Base-by-base conservation (phyloP, 305 asterid genomes). In the Striga hermonthica region DNA sequence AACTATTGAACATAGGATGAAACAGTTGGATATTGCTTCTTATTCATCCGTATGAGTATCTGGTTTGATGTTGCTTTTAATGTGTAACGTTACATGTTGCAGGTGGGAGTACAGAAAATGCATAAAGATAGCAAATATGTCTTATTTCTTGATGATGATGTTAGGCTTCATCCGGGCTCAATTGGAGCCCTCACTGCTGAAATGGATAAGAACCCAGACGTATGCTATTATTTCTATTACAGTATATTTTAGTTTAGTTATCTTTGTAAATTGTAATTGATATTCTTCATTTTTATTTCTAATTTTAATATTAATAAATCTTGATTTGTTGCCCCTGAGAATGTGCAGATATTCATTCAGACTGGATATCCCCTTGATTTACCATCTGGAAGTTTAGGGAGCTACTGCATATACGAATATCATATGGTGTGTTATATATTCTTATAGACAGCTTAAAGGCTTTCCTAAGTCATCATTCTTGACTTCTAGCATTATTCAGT, bases 301-400 rank as follows among this genome's bases (percentile, higher is more conserved):
- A 66, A 60, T 40, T 68, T 75, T 56, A 40, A 22, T 22, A 0
- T 22, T 22, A 60, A 49, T 61, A 59, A 65, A 43, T 48, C 63
- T 72, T 54, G 38, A 41, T 53, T 44, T 14, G 58, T 55, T 66
- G 34, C 49, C 37, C 66, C 69, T 31, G 34, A 74, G 67, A 43
- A 13, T 60, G 48, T 76, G 78, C 92, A 90, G 99, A 90, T 93
- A 73, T 93, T 93, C 75, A 93, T 93, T 80, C 99, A 93, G 80
- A 93, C 99, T 62, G 99, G 99, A 68, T 93, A 93, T 72, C 99
- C 99, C 64, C 99, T 93, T 76, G 99, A 93, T 80, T 81, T 93
- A 75, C 99, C 99, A 50, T 93, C 97, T 53, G 99, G 97, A 81
- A 93, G 97, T 79, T 75, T 93, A 75, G 99, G 99, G 66, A 93